Evolutionary conservation across 768 basidiomycete genomes (phyloP), one percentile per base, ranked within the genome.

Genomic region (Antrodiella citrinella): DNA sequence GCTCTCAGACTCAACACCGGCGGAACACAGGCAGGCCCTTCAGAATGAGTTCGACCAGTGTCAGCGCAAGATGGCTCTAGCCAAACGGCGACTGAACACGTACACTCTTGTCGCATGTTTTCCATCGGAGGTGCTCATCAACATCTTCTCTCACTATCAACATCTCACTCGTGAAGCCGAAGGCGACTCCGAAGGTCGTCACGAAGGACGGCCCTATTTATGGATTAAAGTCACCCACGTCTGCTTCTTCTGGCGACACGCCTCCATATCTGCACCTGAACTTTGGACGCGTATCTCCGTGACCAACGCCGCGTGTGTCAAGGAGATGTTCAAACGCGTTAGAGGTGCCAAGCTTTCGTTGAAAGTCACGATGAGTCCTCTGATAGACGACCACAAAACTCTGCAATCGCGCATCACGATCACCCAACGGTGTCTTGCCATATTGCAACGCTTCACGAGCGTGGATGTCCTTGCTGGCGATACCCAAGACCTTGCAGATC

Each of bases 211-310:
- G 30, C 52, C 52, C 18, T 53, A 53, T 35, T 21, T 43, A 5
- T 53, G 52, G 52, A 26, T 53, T 24, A 30, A 30, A 15, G 48
- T 44, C 4, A 53, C 42, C 4, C 52, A 53, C 24, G 48, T 53
- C 41, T 53, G 52, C 24, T 41, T 38, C 19, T 47, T 30, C 47
- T 53, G 52, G 52, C 20, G 52, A 20, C 43, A 39, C 38, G 48
- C 49, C 26, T 25, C 44, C 26, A 47, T 53, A 30, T 18, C 47
- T 12, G 40, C 9, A 21, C 48, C 52, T 12, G 26, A 49, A 11
- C 48, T 53, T 7, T 53, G 52, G 52, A 38, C 25, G 25, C 10
- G 40, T 13, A 49, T 53, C 43, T 7, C 30, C 7, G 30, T 35
- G 7, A 35, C 30, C 30, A 35, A 35, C 15, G 30, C 30, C 30